Evolutionary conservation across 306 rosid species (phyloP), one percentile per base, ranked within the genome.

Genomic region (Pyrus bretschneideri): DNA sequence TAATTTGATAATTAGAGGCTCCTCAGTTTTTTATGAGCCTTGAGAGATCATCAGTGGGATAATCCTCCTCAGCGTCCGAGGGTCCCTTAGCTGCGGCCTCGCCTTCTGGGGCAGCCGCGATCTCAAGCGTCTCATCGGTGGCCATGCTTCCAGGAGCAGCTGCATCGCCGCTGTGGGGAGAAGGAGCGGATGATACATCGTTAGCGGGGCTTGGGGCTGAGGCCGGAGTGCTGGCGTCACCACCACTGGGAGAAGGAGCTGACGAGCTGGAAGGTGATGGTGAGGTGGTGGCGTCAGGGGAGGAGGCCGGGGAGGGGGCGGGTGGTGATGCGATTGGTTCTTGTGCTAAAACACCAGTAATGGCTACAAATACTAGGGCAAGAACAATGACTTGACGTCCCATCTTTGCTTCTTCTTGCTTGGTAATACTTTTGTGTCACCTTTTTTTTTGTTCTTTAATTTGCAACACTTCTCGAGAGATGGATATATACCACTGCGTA

Each of bases 301-400:
- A 31, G 42, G 62, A n/a, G 19, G 78, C 69, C 2, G 76, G 65
- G 31, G 91, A 89, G 18, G 31, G 31, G 31, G 31, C 31, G 31
- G 31, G 31, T 30, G 31, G 31, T 30, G 31, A 30, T 4, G 31
- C 0, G 31, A 30, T 30, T 30, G 31, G 31, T 4, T 67, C 73
- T 17, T 81, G 80, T 5, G 61, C 45, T 0, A 82, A 84, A 44
- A 71, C 81, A 15, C 83, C 87, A 25, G 74, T 82, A 25, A 84
- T 25, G 78, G 82, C 91, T 0, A 85, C 76, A 7, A 84, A 82
- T n/a, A 87, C 22, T 13, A 91, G 81, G 62, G 88, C 85, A 72
- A 87, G 70, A 23, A 35, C 70, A 21, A 66, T 35, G 11, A 66
- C 25, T 66, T 66, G 49, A 21, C 70, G 70, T 66, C 49, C 29